Percentiles rank a stretch among this genome's conserved stretches.
These are phyloP conservation scores for Cladosporium sp. DNA, from an alignment of 2,329 filamentous ascomycete genomes.

Conservation along the genomic window DNA sequence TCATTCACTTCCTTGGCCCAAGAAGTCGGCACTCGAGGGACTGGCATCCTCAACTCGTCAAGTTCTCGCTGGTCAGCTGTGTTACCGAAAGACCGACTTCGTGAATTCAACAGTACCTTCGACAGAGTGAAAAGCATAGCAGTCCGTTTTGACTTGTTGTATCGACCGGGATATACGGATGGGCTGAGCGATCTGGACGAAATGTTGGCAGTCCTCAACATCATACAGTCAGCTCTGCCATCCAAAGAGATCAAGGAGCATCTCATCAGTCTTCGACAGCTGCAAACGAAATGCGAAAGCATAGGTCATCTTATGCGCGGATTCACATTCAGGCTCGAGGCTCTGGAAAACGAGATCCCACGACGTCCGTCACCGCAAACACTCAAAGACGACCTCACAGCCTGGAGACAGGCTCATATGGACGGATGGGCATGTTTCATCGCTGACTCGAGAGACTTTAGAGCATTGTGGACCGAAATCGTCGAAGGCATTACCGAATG, in stretches of 20 bases:
- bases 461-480: neutral
- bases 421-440: neutral
- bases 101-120: neutral
- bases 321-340: neutral
- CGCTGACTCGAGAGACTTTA: neutral
- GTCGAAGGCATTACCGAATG: neutral
- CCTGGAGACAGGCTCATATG: neutral
- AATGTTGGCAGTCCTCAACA: neutral
- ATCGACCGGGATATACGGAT: neutral
- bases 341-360: neutral
- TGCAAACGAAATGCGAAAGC: neutral
- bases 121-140: neutral
- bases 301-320: neutral
- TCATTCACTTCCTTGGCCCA: neutral
- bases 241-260: neutral
- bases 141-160: neutral
- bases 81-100: neutral
- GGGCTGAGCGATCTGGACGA: neutral
- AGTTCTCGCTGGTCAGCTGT: neutral
- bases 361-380: neutral
- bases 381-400: neutral
- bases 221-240: neutral
- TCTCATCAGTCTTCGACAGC: neutral
- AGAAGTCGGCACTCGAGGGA: neutral
- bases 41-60: neutral